phyloP scores from a whole-genome alignment of 768 basidiomycete genomes.

The Rhizopogon salebrosus region DNA sequence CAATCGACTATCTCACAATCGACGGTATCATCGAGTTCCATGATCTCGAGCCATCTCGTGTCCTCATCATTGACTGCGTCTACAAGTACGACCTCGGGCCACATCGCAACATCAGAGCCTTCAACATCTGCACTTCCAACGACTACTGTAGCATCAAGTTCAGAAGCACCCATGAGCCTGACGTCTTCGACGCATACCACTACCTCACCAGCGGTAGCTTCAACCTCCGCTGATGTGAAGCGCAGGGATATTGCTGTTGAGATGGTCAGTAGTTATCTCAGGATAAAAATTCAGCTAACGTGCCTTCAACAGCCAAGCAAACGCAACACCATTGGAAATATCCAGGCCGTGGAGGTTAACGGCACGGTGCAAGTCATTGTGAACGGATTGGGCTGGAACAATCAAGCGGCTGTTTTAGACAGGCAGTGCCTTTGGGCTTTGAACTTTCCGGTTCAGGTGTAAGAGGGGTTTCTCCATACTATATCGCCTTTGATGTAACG shows the following conservation, averaged over 20 bases:
- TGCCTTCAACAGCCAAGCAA: neutral
- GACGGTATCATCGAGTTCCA: neutral
- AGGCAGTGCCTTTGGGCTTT: slow-evolving; percentile 52
- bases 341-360: slow-evolving; percentile 23
- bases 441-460: slow-evolving; percentile 70
- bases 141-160: neutral
- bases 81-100: neutral
- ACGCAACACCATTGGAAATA: slow-evolving; percentile 13
- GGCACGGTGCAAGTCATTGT: slow-evolving; percentile 22
- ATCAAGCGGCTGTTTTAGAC: slow-evolving; percentile 35
- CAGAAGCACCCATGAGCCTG: neutral
- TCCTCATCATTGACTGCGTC: neutral
- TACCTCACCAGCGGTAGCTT: neutral
- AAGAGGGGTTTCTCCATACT: slow-evolving; percentile 21
- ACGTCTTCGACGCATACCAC: neutral
- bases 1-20: neutral
- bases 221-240: neutral
- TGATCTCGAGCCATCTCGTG: neutral
- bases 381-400: slow-evolving; percentile 28
- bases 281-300: neutral
- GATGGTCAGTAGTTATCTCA: neutral
- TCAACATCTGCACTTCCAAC: neutral
- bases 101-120: too few species aligned
- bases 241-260: neutral
- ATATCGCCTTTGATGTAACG: neutral